A percentile compares a stretch with the other conserved stretches of the same genome.
These are phyloP conservation scores for Kwoniella newhampshirensis DNA, from an alignment of 768 basidiomycete genomes.

Conservation along the genomic window DNA sequence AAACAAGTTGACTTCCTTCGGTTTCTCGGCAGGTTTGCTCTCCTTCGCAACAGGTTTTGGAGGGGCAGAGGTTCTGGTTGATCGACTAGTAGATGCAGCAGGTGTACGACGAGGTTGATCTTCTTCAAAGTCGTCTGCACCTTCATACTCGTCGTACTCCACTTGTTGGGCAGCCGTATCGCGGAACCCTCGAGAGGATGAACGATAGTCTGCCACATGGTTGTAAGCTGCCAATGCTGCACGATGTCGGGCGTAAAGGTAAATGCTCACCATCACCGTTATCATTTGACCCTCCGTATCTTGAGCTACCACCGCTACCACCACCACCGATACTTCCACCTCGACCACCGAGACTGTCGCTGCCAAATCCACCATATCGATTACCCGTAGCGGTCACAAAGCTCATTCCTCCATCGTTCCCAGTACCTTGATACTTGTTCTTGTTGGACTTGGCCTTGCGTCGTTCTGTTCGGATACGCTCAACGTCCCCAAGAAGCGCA, in stretches of 20 bases:
- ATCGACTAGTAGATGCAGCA: slow-evolving; percentile 22
- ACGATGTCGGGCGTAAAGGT: not conserved
- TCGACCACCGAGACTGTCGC: slow-evolving; percentile 56
- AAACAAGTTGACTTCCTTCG: slow-evolving; percentile 69
- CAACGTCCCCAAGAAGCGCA: slow-evolving; percentile 87
- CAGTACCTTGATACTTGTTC: slow-evolving; percentile 82
- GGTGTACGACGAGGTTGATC: slow-evolving; percentile 50
- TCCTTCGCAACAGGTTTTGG: slow-evolving; percentile 34
- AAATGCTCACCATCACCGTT: slow-evolving; percentile 41
- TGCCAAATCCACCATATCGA: slow-evolving; percentile 71
- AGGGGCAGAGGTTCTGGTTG: slow-evolving; percentile 26
- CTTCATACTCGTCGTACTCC: slow-evolving; percentile 91
- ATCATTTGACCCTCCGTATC: slow-evolving; percentile 45
- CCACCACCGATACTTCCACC: slow-evolving; percentile 46
- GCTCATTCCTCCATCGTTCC: slow-evolving; percentile 70
- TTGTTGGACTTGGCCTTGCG: slow-evolving; percentile 89
- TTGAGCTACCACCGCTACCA: slow-evolving; percentile 37
- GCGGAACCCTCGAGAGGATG: slow-evolving; percentile 34
- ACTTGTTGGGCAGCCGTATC: slow-evolving; percentile 10
- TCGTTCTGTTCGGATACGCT: slow-evolving; percentile 81
- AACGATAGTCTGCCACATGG: slow-evolving; percentile 21
- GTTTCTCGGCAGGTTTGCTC: slow-evolving; percentile 56
- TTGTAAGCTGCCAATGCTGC: not conserved
- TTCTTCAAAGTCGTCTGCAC: slow-evolving; percentile 82
- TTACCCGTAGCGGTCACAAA: slow-evolving; percentile 62